A percentile compares a stretch with the other conserved stretches of the same genome.
Evolutionary conservation across 148 eudicot species (phyloP).

Genomic region (Diospyros lotus): DNA sequence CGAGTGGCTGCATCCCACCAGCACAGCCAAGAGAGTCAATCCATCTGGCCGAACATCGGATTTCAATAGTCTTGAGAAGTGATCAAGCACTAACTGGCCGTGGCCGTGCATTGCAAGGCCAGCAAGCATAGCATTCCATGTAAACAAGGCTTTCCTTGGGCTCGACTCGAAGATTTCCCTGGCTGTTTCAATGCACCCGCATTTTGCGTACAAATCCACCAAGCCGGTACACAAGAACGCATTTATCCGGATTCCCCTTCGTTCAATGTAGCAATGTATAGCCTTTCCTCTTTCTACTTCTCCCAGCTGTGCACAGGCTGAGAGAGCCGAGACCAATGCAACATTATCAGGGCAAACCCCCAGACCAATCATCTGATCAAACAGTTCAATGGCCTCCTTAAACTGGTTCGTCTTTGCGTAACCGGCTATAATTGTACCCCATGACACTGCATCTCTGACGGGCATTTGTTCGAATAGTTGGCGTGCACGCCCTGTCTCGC

Average conservation of each 20-base stretch:
- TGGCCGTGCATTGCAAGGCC: conserved; percentile 79
- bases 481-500: conserved; percentile 45
- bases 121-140: conserved; percentile 77
- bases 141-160: conserved; percentile 44
- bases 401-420: conserved; percentile 49
- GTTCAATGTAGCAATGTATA: conserved; percentile 41
- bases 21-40: conserved; percentile 62
- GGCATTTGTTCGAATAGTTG: conserved; percentile 59
- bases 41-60: conserved; percentile 59
- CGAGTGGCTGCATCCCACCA: conserved; percentile 79
- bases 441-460: conserved; percentile 60
- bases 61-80: conserved; percentile 56
- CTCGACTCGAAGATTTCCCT: conserved; percentile 45
- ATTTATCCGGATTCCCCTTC: conserved; percentile 31
- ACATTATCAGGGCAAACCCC: conserved; percentile 47
- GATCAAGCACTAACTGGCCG: conserved; percentile 45
- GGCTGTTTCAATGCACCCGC: conserved; percentile 60
- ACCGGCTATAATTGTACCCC: conserved; percentile 80
- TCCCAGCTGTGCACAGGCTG: conserved; percentile 75
- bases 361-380: conserved; percentile 39
- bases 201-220: conserved; percentile 75
- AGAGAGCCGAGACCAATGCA: conserved; percentile 65
- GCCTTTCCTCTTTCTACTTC: conserved; percentile 55
- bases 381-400: conserved; percentile 56
- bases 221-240: conserved; percentile 51